A percentile compares a stretch with the other conserved stretches of the same genome.
Conservation (phyloP, 2,329 filamentous ascomycete species). For the Pseudopithomyces maydicus region DNA sequence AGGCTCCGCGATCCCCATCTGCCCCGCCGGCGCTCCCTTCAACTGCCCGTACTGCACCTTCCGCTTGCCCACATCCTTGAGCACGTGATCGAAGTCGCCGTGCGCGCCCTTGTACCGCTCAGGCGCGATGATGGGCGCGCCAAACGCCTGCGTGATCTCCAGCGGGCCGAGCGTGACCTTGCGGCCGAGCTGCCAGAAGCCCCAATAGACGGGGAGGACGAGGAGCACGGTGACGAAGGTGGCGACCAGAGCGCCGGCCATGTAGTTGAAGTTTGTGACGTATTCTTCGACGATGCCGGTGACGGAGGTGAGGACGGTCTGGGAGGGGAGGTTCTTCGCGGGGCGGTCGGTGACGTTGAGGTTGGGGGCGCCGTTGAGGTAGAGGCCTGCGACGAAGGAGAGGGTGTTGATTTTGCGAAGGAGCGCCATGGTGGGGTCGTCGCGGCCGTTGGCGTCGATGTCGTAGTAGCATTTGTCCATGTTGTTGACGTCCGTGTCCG, state of each 20-base stretch:
- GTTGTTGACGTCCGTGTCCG: conserved; percentile 8
- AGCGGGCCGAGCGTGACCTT: conserved; percentile 42
- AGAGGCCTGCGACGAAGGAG: conserved; percentile 20
- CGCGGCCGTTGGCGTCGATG: conserved; percentile 18
- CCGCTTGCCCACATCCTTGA: conserved; percentile 24
- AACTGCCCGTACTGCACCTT: conserved; percentile 26
- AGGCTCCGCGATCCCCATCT: conserved; percentile 28
- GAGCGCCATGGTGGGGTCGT: conserved; percentile 25
- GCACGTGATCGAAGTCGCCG: conserved; percentile 26
- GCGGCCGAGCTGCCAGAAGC: conserved; percentile 44
- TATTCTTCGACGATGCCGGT: conserved; percentile 35
- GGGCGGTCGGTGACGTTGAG: conserved; percentile 5
- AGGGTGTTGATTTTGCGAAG: conserved; percentile 30
- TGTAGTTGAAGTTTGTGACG: conserved; percentile 30
- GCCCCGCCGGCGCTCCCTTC: conserved; percentile 19
- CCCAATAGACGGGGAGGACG: conserved; percentile 41
- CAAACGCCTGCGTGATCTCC: conserved; percentile 43
- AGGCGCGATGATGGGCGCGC: conserved; percentile 28
- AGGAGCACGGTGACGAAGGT: conserved; percentile 37
- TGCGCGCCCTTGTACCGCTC: conserved; percentile 21
- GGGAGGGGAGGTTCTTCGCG: conserved; percentile 9
- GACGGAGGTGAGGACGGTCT: conserved; percentile 15
- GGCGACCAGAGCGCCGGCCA: conserved; percentile 36
- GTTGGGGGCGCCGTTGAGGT: conserved; percentile 21
- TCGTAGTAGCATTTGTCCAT: conserved; percentile 21